Conservation (phyloP, 495 filamentous ascomycete genomes). For the Pseudevernia furfuracea region DNA sequence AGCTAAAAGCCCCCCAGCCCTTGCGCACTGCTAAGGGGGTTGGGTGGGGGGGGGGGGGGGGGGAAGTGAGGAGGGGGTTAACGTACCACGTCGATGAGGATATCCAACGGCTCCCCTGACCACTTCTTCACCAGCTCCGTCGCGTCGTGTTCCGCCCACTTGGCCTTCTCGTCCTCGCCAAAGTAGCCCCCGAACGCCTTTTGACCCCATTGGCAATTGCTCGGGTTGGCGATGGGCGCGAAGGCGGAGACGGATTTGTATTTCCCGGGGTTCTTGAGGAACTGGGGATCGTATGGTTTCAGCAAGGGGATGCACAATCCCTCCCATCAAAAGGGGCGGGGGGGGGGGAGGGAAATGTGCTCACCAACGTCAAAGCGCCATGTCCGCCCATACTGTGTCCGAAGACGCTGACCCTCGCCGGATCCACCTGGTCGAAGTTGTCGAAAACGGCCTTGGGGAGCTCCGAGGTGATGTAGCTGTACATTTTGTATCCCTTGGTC, state of each 20-base stretch:
- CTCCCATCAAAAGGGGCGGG: too few relatives aligned
- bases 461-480: constrained; percentile 78
- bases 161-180: constrained; percentile 58
- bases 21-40: background rate
- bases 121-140: constrained; percentile 76
- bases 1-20: background rate
- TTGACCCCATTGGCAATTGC: constrained; percentile 81
- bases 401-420: constrained; percentile 63
- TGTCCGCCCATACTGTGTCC: constrained; percentile 97
- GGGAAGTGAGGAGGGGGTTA: background rate
- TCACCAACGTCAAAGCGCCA: constrained; percentile 76
- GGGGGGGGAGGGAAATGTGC: constrained; percentile 11
- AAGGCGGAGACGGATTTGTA: constrained; percentile 86
- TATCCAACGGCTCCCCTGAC: constrained; percentile 56
- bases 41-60: too few relatives aligned
- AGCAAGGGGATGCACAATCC: too few relatives aligned
- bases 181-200: constrained; percentile 93
- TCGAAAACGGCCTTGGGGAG: constrained; percentile 68
- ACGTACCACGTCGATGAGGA: constrained; percentile 74
- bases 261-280: constrained; percentile 78
- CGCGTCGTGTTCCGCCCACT: constrained; percentile 87
- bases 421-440: constrained; percentile 59
- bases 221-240: constrained; percentile 86
- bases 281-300: constrained; percentile 45
- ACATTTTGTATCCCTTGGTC: constrained; percentile 76